These are phyloP conservation scores for Malus sieversii DNA, from an alignment of 306 rosid species.

Conservation along the genomic window DNA sequence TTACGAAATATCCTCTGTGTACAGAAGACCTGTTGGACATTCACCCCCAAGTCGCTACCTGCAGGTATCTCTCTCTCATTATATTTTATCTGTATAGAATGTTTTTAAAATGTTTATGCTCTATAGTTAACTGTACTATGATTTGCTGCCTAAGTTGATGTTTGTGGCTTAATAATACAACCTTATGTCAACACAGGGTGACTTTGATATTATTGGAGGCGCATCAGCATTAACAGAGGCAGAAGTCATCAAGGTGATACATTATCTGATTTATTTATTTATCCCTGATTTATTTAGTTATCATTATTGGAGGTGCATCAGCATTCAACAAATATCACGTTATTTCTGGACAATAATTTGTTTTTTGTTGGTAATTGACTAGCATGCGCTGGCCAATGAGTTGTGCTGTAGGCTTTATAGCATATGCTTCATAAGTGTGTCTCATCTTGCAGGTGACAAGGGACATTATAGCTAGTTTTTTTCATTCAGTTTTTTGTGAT, in stretches of 20 bases:
- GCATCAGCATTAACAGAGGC: slow-evolving; percentile 77
- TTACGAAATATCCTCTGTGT: slow-evolving; percentile 70
- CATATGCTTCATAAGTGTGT: background rate
- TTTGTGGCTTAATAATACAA: slow-evolving; percentile 2
- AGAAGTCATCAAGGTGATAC: slow-evolving; percentile 77
- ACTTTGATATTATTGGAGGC: slow-evolving; percentile 94
- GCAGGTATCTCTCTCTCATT: slow-evolving; percentile 46
- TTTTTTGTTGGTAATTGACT: background rate
- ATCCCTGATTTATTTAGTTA: no score
- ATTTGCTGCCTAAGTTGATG: background rate
- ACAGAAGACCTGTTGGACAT: slow-evolving; percentile 89
- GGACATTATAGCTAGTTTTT: slow-evolving; percentile 62
- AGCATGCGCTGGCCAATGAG: background rate
- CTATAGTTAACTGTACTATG: background rate
- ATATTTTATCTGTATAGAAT: background rate
- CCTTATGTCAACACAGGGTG: slow-evolving; percentile 54
- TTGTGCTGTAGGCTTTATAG: background rate
- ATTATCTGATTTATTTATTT: slow-evolving; percentile 3
- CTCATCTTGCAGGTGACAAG: slow-evolving; percentile 58
- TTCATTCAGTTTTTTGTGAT: slow-evolving; percentile 60
- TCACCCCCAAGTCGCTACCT: slow-evolving; percentile 88
- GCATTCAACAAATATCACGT: background rate
- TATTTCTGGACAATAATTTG: background rate
- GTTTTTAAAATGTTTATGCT: background rate
- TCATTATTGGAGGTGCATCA: no score